Conservation (phyloP, 495 filamentous ascomycete genomes). For the Aspergillus funiculosus region DNA sequence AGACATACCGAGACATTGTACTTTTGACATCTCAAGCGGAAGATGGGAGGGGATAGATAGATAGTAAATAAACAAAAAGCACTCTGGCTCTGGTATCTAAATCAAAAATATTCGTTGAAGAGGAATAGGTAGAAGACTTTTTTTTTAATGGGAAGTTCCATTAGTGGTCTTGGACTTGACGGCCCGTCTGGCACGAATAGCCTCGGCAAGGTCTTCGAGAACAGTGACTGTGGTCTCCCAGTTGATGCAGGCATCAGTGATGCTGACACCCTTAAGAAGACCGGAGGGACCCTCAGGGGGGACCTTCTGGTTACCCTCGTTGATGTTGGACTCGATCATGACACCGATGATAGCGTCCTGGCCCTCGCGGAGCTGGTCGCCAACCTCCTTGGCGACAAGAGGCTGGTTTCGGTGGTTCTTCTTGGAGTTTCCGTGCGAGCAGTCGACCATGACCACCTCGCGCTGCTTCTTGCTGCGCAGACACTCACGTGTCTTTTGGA, state of each 20-base stretch:
- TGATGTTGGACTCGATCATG: slow-evolving; percentile 98
- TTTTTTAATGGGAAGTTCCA: slow-evolving; percentile 27
- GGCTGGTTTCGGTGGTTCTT: slow-evolving; percentile 82
- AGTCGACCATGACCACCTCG: slow-evolving; percentile 94
- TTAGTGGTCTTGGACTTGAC: slow-evolving; percentile 29
- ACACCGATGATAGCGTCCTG: slow-evolving; percentile 88
- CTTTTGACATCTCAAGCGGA: too few relatives aligned
- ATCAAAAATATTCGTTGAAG: slow-evolving; percentile 15
- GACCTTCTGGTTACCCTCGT: slow-evolving; percentile 93
- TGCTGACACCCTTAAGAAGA: slow-evolving; percentile 88
- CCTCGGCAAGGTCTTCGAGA: slow-evolving; percentile 79
- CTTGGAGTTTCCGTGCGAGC: slow-evolving; percentile 75
- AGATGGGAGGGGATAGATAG: too few relatives aligned
- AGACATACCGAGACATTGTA: too few relatives aligned
- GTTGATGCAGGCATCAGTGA: slow-evolving; percentile 95
- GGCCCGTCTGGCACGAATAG: slow-evolving; percentile 67
- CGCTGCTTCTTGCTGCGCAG: slow-evolving; percentile 79
- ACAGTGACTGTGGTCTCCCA: slow-evolving; percentile 85
- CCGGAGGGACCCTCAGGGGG: slow-evolving; percentile 71
- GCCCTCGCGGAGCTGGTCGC: slow-evolving; percentile 79
- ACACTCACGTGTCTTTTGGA: slow-evolving; percentile 71
- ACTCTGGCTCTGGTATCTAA: slow-evolving; percentile 24
- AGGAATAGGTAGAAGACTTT: too few relatives aligned
- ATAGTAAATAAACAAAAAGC: slow-evolving; percentile 10
- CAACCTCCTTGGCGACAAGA: slow-evolving; percentile 74